These are phyloP conservation scores for Fusarium paranaense DNA, from an alignment of 2,329 filamentous ascomycete species.

Conservation along the genomic window DNA sequence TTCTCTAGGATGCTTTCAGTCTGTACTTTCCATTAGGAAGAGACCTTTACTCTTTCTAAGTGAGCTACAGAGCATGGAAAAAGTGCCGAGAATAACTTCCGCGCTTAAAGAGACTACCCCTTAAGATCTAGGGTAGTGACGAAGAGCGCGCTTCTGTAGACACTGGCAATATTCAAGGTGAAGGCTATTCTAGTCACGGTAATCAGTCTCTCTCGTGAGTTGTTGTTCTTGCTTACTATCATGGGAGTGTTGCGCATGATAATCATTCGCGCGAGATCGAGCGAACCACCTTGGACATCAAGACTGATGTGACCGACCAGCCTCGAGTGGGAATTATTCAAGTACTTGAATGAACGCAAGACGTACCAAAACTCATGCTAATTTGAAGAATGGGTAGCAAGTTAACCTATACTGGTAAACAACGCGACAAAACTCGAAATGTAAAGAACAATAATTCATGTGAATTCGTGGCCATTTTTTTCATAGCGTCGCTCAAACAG, in stretches of 20 bases:
- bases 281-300: neutral
- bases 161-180: neutral
- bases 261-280: neutral
- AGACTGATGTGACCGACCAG: neutral
- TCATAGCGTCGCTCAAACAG: neutral
- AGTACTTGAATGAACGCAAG: neutral
- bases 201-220: neutral
- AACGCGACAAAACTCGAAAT: neutral
- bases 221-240: neutral
- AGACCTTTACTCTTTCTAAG: neutral
- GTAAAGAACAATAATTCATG: neutral
- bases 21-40: rapidly evolving
- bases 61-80: neutral
- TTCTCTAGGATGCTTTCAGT: neutral
- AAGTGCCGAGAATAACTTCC: neutral
- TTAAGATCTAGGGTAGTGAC: neutral
- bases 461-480: neutral
- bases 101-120: neutral
- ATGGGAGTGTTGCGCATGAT: neutral
- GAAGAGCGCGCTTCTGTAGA: neutral
- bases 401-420: neutral
- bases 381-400: neutral
- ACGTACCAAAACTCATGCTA: neutral
- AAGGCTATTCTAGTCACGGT: neutral
- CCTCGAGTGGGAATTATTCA: neutral